Evolutionary conservation across 371 early-diverging fungal species (phyloP).

Genomic region (Apophysomyces ossiformis): DNA sequence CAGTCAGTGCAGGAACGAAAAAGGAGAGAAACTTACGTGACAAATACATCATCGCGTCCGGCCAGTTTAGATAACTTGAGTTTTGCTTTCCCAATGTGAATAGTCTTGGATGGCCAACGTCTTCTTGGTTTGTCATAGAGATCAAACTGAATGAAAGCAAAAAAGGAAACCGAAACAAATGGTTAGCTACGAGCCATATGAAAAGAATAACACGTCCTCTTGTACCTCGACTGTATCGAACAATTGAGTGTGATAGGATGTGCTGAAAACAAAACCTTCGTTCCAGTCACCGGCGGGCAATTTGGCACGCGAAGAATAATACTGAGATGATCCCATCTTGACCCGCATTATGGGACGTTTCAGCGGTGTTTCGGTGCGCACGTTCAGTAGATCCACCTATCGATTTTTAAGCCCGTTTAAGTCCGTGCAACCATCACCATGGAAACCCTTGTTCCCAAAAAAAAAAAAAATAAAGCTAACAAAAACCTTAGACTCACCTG

Average conservation of each 20-base stretch:
- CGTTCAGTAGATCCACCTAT: conserved; percentile 53
- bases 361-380: conserved; percentile 38
- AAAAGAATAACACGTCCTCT: background rate
- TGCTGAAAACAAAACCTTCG: conserved; percentile 47
- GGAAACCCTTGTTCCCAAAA: too few species aligned
- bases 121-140: conserved; percentile 47
- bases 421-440: too few species aligned
- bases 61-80: conserved; percentile 42
- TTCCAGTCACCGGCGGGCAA: conserved; percentile 50
- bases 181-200: background rate
- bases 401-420: too few species aligned
- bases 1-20: background rate
- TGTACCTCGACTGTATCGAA: conserved; percentile 54
- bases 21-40: conserved; percentile 32
- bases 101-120: conserved; percentile 38
- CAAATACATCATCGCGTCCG: conserved; percentile 44
- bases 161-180: background rate
- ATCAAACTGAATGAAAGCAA: conserved; percentile 17
- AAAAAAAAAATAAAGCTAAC: background rate
- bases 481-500: conserved; percentile 29
- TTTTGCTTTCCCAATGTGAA: conserved; percentile 53
- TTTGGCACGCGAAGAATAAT: conserved; percentile 41
- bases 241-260: conserved; percentile 49
- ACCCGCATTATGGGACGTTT: conserved; percentile 48
- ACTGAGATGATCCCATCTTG: conserved; percentile 50